A percentile compares a stretch with the other conserved stretches of the same genome.
Conservation (phyloP, 1,284 basidiomycete genomes). For the Puccinia horiana region DNA sequence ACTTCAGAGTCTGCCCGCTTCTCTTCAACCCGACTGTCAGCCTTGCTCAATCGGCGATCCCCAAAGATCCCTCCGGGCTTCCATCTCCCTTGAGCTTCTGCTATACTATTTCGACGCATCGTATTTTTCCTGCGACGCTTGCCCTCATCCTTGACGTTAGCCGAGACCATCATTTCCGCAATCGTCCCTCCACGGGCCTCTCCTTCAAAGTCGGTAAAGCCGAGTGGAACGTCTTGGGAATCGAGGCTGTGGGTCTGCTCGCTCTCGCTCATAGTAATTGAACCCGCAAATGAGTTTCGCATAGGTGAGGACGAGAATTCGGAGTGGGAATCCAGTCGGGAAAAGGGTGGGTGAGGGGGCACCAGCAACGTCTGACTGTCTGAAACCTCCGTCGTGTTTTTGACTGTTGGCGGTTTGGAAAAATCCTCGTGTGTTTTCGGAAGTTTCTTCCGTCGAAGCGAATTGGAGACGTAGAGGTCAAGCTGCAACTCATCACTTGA, state of each 20-base stretch:
- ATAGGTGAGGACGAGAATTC: not conserved
- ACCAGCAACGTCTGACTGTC: constrained; percentile 27
- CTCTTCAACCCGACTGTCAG: not conserved
- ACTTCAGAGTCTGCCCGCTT: not conserved
- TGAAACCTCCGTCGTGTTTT: not conserved
- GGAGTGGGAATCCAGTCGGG: not conserved
- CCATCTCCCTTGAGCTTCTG: not conserved
- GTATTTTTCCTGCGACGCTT: constrained; percentile 31
- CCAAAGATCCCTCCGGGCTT: not conserved
- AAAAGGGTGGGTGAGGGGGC: constrained; percentile 38
- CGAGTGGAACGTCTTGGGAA: constrained; percentile 2
- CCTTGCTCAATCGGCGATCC: not conserved
- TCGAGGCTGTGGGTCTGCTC: constrained; percentile 4
- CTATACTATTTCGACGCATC: not conserved
- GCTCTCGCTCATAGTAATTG: constrained; percentile 2
- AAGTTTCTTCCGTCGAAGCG: not conserved
- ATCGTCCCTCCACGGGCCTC: constrained; percentile 28
- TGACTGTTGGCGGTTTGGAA: not conserved
- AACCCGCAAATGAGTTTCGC: constrained; percentile 27
- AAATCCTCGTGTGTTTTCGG: not conserved
- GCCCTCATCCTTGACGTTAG: constrained; percentile 35
- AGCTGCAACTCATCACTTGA: constrained; percentile 68
- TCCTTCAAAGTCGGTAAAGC: constrained; percentile 48
- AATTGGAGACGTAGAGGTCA: constrained; percentile 73
- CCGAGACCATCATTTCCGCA: constrained; percentile 41